A percentile compares a stretch with the other conserved stretches of the same genome.
Conservation (phyloP, 75 land plant genomes). For the Sequoiadendron giganteum region DNA sequence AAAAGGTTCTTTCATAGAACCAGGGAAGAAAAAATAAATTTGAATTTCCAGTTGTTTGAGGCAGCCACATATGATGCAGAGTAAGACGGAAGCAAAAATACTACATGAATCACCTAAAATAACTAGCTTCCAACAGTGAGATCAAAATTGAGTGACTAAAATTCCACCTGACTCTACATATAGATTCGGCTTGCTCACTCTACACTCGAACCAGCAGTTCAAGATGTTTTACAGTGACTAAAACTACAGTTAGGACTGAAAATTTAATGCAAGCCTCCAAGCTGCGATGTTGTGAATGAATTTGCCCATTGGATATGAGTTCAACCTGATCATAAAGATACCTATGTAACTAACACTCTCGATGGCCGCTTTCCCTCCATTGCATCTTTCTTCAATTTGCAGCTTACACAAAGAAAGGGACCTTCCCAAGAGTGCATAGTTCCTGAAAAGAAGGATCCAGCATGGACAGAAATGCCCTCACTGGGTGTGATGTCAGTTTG, state of each 20-base stretch:
- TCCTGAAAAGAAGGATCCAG: constrained; percentile 41
- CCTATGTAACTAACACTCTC: neutral
- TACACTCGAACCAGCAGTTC: constrained; percentile 8
- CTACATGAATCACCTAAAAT: constrained; percentile 11
- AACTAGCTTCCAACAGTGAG: neutral
- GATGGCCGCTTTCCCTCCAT: constrained; percentile 12
- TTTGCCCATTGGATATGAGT: neutral
- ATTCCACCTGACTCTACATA: neutral
- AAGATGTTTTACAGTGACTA: neutral
- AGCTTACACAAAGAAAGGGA: constrained; percentile 39
- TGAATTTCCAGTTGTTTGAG: neutral
- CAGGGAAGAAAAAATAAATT: neutral
- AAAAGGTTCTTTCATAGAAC: constrained; percentile 5
- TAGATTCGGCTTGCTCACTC: constrained; percentile 7
- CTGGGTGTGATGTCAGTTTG: constrained; percentile 29
- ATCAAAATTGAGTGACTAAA: constrained; percentile 10
- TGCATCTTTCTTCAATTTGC: constrained; percentile 42
- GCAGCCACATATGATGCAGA: neutral
- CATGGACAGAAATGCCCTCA: constrained; percentile 40
- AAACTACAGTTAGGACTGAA: neutral
- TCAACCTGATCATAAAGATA: neutral
- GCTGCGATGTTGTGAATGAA: neutral
- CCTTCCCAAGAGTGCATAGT: constrained; percentile 28
- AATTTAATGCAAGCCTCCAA: neutral
- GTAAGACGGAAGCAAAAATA: neutral